Percentiles rank a stretch among this genome's conserved stretches.
Evolutionary conservation across 352 stramenopile species (phyloP).

Genomic region (Pythium oligandrum): DNA sequence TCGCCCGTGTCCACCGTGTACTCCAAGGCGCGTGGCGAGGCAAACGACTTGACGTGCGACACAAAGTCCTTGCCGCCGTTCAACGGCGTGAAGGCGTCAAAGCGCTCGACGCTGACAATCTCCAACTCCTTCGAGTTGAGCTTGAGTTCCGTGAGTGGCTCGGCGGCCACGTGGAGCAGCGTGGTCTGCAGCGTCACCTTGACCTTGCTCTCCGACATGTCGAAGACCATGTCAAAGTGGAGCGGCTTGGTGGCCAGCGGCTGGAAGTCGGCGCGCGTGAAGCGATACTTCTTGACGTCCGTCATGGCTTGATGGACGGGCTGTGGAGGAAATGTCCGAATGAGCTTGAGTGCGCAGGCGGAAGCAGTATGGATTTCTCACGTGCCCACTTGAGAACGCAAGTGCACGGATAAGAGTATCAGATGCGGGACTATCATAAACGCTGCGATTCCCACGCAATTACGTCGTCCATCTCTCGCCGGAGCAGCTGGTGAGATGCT

Average conservation of each 20-base stretch:
- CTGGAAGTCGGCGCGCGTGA: slow-evolving; percentile 61
- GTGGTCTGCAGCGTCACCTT: slow-evolving; percentile 73
- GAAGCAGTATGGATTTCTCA: slow-evolving; percentile 14
- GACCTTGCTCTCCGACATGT: slow-evolving; percentile 53
- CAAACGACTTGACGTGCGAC: slow-evolving; percentile 51
- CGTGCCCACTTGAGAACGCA: no score
- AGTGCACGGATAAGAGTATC: no score
- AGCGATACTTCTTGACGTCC: slow-evolving; percentile 62
- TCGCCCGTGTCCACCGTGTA: slow-evolving; percentile 57
- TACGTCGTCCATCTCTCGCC: no score
- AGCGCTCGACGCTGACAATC: slow-evolving; percentile 48
- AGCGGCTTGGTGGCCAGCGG: slow-evolving; percentile 60
- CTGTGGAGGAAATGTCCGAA: not conserved
- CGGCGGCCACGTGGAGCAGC: slow-evolving; percentile 36
- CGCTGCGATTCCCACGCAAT: no score
- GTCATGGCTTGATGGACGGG: slow-evolving; percentile 1
- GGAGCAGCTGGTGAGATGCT: no score
- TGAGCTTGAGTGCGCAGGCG: slow-evolving; percentile 1
- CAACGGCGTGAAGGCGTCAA: slow-evolving; percentile 43
- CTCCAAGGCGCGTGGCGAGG: slow-evolving; percentile 32
- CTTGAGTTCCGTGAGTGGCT: slow-evolving; percentile 50
- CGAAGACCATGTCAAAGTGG: slow-evolving; percentile 81
- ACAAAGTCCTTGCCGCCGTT: slow-evolving; percentile 45
- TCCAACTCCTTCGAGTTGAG: slow-evolving; percentile 74
- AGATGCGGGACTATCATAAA: no score